Percentiles rank a stretch among this genome's conserved stretches.
phyloP scores from a whole-genome alignment of 2,329 filamentous ascomycete species.

The Escovopsis sp. region DNA sequence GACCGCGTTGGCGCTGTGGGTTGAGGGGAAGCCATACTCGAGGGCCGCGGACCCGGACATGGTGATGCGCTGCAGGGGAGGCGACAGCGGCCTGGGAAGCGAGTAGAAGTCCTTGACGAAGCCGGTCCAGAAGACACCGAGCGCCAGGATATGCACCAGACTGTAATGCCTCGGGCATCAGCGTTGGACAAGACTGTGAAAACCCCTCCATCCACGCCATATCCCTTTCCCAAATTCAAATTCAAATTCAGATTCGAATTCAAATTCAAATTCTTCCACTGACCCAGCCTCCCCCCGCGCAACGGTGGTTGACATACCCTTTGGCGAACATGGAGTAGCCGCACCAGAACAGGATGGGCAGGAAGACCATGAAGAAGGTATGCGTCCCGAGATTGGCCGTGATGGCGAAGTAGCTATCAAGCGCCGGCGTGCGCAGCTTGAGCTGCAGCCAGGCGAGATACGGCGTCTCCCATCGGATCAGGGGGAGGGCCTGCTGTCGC shows the following conservation, averaged over 20 bases:
- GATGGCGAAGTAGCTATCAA: constrained; percentile 94
- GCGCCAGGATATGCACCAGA: constrained; percentile 60
- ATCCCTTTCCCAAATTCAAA: not conserved
- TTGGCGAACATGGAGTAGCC: constrained; percentile 74
- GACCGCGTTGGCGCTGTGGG: constrained; percentile 91
- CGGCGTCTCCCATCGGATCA: constrained; percentile 89
- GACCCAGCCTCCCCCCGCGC: not conserved
- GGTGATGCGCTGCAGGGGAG: constrained; percentile 83
- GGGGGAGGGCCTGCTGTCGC: constrained; percentile 67
- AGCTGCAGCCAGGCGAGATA: constrained; percentile 81
- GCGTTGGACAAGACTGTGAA: constrained; percentile 1
- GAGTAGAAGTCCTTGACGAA: constrained; percentile 92
- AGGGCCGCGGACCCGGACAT: constrained; percentile 93
- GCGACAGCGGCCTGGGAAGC: constrained; percentile 79
- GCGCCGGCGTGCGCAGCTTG: constrained; percentile 60
- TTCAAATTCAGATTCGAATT: not conserved
- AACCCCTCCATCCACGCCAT: not conserved
- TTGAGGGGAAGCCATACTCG: constrained; percentile 95
- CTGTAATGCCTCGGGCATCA: constrained; percentile 20
- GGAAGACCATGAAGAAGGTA: constrained; percentile 94
- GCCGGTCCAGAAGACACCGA: constrained; percentile 75
- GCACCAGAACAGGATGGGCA: constrained; percentile 95
- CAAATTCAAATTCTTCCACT: not conserved
- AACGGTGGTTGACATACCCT: constrained; percentile 44
- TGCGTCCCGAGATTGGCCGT: constrained; percentile 94